These are phyloP conservation scores for Eimeria necatrix DNA, from an alignment of 169 alveolate genomes.

Conservation along the genomic window DNA sequence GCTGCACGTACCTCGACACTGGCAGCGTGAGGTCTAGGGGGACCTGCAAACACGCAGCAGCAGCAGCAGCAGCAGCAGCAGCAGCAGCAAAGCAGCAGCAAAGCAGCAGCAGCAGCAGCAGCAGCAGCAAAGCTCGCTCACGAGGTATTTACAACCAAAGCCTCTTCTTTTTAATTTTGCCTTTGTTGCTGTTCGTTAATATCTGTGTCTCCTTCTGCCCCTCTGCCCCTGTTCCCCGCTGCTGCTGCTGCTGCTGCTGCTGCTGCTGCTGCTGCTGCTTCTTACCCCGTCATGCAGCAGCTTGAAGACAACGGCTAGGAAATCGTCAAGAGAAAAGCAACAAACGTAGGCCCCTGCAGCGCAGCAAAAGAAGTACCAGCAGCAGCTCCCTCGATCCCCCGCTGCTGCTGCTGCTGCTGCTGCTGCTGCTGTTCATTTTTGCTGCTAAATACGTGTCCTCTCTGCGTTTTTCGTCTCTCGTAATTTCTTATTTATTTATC, in stretches of 20 bases:
- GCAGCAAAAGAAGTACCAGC: background rate
- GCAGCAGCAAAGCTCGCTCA: background rate
- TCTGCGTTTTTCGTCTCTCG: background rate
- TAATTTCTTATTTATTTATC: background rate
- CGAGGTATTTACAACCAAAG: background rate
- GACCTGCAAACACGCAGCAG: background rate
- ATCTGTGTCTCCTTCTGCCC: background rate
- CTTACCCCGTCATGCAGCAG: background rate
- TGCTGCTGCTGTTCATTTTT: background rate
- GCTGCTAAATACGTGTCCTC: background rate
- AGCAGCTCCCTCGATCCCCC: background rate
- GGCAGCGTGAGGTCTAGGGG: background rate
- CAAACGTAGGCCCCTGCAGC: background rate
- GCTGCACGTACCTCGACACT: background rate
- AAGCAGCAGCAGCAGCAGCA: background rate
- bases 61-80: background rate
- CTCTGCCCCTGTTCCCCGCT: background rate
- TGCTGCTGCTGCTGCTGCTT: background rate
- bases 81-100: background rate
- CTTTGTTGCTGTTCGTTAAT: background rate
- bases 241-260: slow-evolving; percentile 9
- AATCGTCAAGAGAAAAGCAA: background rate
- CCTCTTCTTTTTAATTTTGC: background rate
- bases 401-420: slow-evolving; percentile 23
- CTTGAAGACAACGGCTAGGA: background rate